Conservation (phyloP, 306 rosid species). For the Sophora flavescens region DNA sequence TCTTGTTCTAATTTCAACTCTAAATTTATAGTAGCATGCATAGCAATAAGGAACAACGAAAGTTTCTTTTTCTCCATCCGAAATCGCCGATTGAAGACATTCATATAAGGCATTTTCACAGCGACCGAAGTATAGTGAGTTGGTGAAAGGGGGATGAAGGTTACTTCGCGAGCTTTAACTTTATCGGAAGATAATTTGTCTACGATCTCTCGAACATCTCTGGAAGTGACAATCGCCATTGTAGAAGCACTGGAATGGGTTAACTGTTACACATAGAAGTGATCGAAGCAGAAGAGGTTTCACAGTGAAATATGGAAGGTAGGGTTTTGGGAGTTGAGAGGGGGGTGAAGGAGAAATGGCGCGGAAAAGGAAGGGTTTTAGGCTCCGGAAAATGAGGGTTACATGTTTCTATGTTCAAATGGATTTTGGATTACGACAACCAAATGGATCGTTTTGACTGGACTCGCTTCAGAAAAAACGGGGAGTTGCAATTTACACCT, state of each 20-base stretch:
- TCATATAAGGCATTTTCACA: slow-evolving; percentile 10
- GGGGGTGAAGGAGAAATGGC: slow-evolving; percentile 30
- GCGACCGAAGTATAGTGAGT: slow-evolving; percentile 14
- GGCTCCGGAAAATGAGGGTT: slow-evolving; percentile 18
- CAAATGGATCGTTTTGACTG: too few species aligned
- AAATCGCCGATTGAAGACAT: background rate
- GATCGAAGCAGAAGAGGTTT: slow-evolving; percentile 12
- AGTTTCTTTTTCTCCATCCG: too few species aligned
- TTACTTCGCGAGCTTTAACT: slow-evolving; percentile 88
- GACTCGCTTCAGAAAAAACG: too few species aligned
- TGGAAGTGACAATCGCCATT: slow-evolving; percentile 63
- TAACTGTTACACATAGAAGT: background rate
- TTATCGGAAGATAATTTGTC: slow-evolving; percentile 85
- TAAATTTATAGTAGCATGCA: slow-evolving; percentile 3
- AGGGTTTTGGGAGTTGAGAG: slow-evolving; percentile 46
- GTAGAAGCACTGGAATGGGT: slow-evolving; percentile 33
- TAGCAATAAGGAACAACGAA: slow-evolving; percentile 19
- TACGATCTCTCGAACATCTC: slow-evolving; percentile 81
- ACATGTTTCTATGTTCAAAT: background rate
- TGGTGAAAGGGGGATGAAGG: slow-evolving; percentile 22
- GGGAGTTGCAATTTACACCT: too few species aligned
- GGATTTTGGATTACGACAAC: too few species aligned
- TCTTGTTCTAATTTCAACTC: slow-evolving; percentile 1
- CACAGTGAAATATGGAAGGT: slow-evolving; percentile 21
- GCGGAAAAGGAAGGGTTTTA: slow-evolving; percentile 54